These are phyloP conservation scores for Strobilomyces dryophilus DNA, from an alignment of 768 basidiomycete genomes.

Conservation along the genomic window DNA sequence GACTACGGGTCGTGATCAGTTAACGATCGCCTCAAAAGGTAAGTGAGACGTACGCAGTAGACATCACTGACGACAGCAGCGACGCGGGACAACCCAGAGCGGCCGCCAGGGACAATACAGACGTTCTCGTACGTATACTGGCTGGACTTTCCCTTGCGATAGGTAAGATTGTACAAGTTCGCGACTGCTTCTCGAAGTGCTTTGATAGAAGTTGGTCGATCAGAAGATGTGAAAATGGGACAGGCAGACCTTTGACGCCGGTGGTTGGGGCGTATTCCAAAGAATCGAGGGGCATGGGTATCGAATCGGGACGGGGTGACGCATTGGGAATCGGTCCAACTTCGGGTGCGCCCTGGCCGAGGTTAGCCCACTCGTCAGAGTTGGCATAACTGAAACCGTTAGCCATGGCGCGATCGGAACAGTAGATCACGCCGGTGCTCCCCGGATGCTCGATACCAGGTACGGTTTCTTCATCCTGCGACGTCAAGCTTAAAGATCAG, in stretches of 20 bases:
- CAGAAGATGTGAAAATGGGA: conserved; percentile 1
- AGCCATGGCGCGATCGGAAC: conserved; percentile 91
- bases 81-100: conserved; percentile 83
- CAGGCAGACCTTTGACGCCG: conserved; percentile 68
- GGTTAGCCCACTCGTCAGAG: conserved; percentile 80
- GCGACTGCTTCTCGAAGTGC: conserved; percentile 88
- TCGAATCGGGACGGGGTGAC: conserved; percentile 56
- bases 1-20: conserved; percentile 40
- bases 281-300: conserved; percentile 65
- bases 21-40: not conserved
- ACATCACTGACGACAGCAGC: conserved; percentile 92
- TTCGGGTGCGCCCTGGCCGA: conserved; percentile 92
- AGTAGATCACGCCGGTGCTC: conserved; percentile 69
- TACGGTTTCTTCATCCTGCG: conserved; percentile 81
- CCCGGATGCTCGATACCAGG: conserved; percentile 83
- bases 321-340: conserved; percentile 81
- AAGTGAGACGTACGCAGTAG: conserved; percentile 52
- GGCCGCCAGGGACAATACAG: conserved; percentile 92
- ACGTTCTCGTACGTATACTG: conserved; percentile 92
- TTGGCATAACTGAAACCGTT: conserved; percentile 84
- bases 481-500: conserved; percentile 4
- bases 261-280: conserved; percentile 92
- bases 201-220: conserved; percentile 24
- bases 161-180: conserved; percentile 81
- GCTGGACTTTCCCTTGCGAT: conserved; percentile 74